Evolutionary conservation across 2,329 filamentous ascomycete genomes (phyloP), one percentile per base, ranked within the genome.

Genomic region (Penicillium verrucosum): DNA sequence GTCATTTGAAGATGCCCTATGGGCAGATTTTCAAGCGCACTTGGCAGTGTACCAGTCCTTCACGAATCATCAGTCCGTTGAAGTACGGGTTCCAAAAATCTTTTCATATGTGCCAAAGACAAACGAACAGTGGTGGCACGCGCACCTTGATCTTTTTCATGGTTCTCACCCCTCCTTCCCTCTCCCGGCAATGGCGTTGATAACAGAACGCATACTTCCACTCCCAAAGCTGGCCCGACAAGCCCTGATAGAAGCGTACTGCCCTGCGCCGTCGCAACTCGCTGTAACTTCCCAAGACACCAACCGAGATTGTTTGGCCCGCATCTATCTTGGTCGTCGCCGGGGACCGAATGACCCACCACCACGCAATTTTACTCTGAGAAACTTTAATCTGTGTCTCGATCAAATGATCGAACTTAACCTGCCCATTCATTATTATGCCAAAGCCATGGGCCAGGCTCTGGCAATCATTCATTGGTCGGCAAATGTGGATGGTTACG

Each of bases 161-260:
- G 23, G 29, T 8, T 2, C 47, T 37, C 18, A 18, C 9, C 25
- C 16, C 25, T 59, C 30, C 40, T 57, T 46, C 23, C 44, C 3
- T n/a, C 21, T 64, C 0, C 65, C 65, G 0, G 59, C 62, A 2
- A 48, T 51, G 40, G 56, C 58, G 1, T 54, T 70, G 5, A n/a
- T 65, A 23, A 61, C 63, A 0, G 56, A 67, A 29, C 46, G 65
- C 0, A 68, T 69, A 40, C 37, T 51, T 2, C 65, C 68, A 2
- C 53, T 70, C 2, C 66, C 65, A 0, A 54, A 45, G 3, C 38
- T 54, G 7, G 61, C 59, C 1, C 59, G 66, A n/a, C 21, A 64
- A 2, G 59, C 59, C 0, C 46, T 70, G 1, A 67, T 69, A 18
- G 27, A 58, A 7, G 58, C 54, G 18, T 68, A 64, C 32, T 69